Evolutionary conservation across 805 yeast genomes (phyloP).

Genomic region (Starmerella sirachaensis): DNA sequence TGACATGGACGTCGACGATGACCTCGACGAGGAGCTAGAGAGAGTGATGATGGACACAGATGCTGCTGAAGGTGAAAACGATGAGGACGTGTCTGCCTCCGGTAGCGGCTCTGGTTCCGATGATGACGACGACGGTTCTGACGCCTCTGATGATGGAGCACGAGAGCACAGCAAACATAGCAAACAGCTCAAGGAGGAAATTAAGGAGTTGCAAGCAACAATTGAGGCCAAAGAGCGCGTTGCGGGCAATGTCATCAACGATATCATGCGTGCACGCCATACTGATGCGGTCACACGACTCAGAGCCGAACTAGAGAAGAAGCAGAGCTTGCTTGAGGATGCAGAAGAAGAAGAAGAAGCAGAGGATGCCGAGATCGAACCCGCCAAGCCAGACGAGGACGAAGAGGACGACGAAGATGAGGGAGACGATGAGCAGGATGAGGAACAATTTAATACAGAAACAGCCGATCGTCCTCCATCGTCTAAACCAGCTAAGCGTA

Average conservation of each 20-base stretch:
- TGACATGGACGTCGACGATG: slow-evolving; percentile 28
- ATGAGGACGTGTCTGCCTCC: slow-evolving; percentile 18
- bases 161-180: slow-evolving; percentile 56
- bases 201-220: slow-evolving; percentile 65
- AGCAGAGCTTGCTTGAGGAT: slow-evolving; percentile 49
- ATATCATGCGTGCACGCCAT: slow-evolving; percentile 77
- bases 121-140: slow-evolving; percentile 41
- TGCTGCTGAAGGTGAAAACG: slow-evolving; percentile 23
- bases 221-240: slow-evolving; percentile 64
- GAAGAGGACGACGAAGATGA: slow-evolving; percentile 23
- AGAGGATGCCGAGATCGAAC: too few relatives aligned
- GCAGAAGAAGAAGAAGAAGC: slow-evolving; percentile 22
- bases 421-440: slow-evolving; percentile 29
- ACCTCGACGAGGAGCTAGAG: slow-evolving; percentile 25
- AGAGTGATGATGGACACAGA: slow-evolving; percentile 28
- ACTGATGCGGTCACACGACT: slow-evolving; percentile 67
- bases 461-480: too few relatives aligned
- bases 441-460: slow-evolving; percentile 11
- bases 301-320: slow-evolving; percentile 69
- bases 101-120: slow-evolving; percentile 29
- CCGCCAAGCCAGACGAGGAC: too few relatives aligned
- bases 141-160: slow-evolving; percentile 42
- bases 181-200: slow-evolving; percentile 73
- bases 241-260: slow-evolving; percentile 60
- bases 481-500: background rate